Conservation (phyloP, 768 basidiomycete genomes). For the Lentinula detonsa region DNA sequence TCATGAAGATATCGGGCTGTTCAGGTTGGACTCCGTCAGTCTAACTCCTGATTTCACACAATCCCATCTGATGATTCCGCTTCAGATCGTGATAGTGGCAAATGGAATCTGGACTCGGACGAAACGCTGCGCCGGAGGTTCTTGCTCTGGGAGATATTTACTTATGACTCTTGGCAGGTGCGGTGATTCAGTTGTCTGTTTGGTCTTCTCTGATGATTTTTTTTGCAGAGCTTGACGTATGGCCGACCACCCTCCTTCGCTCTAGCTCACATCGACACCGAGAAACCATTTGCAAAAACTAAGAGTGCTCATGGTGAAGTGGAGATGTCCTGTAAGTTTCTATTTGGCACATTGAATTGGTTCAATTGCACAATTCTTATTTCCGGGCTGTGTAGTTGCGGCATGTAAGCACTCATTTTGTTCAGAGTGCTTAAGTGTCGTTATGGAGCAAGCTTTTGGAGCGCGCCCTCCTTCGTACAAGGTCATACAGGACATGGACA, state of each 20-base stretch:
- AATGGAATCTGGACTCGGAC: slow-evolving; percentile 51
- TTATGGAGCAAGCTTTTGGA: slow-evolving; percentile 66
- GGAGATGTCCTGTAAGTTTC: slow-evolving; percentile 56
- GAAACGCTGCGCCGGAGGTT: slow-evolving; percentile 56
- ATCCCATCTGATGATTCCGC: slow-evolving; percentile 8
- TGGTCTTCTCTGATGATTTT: neutral
- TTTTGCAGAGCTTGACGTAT: slow-evolving; percentile 57
- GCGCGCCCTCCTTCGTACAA: slow-evolving; percentile 57
- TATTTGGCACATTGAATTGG: neutral
- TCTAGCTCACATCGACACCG: slow-evolving; percentile 48
- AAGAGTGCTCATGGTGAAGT: slow-evolving; percentile 41
- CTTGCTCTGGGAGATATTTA: slow-evolving; percentile 60
- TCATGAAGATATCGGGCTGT: slow-evolving; percentile 1
- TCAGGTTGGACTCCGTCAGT: slow-evolving; percentile 66
- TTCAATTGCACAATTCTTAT: neutral
- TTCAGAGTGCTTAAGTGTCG: slow-evolving; percentile 53
- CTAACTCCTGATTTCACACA: slow-evolving; percentile 6
- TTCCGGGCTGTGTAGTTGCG: slow-evolving; percentile 32
- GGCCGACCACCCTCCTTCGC: slow-evolving; percentile 66
- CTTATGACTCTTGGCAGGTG: slow-evolving; percentile 71
- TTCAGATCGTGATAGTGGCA: slow-evolving; percentile 61
- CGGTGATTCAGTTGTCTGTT: slow-evolving; percentile 8
- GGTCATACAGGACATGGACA: slow-evolving; percentile 57
- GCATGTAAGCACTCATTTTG: slow-evolving; percentile 69
- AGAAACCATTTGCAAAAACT: slow-evolving; percentile 41